Percentiles rank a stretch among this genome's conserved stretches.
Evolutionary conservation across 2,329 filamentous ascomycete genomes (phyloP).

Genomic region (Trichoderma lentiforme): DNA sequence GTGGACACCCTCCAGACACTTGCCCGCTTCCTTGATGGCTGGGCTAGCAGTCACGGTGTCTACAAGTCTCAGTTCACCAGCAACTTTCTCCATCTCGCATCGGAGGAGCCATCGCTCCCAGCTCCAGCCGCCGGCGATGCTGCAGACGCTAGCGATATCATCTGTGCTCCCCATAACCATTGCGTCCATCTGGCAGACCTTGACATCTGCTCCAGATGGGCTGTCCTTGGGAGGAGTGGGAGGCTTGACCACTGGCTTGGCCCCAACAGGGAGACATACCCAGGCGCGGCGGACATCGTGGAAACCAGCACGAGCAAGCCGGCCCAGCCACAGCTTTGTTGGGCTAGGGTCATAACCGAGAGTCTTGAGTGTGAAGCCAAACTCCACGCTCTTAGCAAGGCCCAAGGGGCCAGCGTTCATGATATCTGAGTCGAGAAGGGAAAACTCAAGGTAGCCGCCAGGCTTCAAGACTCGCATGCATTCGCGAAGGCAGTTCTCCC

Average conservation of each 20-base stretch:
- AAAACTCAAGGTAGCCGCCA: conserved; percentile 88
- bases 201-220: conserved; percentile 40
- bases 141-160: conserved; percentile 70
- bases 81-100: conserved; percentile 74
- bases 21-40: conserved; percentile 54
- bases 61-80: conserved; percentile 60
- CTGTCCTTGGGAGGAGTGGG: conserved; percentile 33
- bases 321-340: conserved; percentile 74
- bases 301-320: conserved; percentile 74
- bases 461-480: conserved; percentile 90
- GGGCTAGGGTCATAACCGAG: conserved; percentile 85
- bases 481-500: conserved; percentile 79
- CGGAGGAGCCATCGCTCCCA: conserved; percentile 97
- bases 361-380: conserved; percentile 83
- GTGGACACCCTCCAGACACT: conserved; percentile 58
- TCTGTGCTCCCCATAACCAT: conserved; percentile 65
- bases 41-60: conserved; percentile 51
- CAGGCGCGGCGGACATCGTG: conserved; percentile 78
- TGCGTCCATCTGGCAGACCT: conserved; percentile 57
- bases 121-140: conserved; percentile 79
- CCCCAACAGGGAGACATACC: conserved; percentile 83
- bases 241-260: conserved; percentile 34
- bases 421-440: conserved; percentile 84
- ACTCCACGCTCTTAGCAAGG: conserved; percentile 83
- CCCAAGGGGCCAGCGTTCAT: conserved; percentile 77